Base-by-base conservation (phyloP, 2,329 filamentous ascomycete species). In the Aureobasidium sp. region DNA sequence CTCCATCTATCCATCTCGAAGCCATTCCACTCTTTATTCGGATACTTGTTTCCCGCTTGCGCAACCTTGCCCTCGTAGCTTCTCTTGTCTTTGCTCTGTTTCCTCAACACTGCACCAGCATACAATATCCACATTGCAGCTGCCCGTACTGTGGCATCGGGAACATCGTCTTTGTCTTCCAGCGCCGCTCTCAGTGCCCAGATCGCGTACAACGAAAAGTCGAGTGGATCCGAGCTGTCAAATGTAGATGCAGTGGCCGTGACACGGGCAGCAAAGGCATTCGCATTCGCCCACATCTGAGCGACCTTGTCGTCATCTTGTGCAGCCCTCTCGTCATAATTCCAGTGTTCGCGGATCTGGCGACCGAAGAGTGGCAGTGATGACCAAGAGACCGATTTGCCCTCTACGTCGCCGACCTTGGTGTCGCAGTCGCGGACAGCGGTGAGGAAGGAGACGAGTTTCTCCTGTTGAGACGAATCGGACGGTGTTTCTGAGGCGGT, bases 261-360 rank as follows among this genome's bases (percentile, higher is more conserved):
- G 14, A 71, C 57, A 3, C 65, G 61, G 1, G 70, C 69, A 1
- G 67, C 64, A 55, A 69, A 72, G 22, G 70, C 70, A 45, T 72
- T 72, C 17, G 70, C 53, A 60, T 72, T 72, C 25, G 68, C 64
- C 70, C 70, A 71, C 25, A 65, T 65, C 15, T 65, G 56, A 45
- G 68, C 65, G 41, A 59, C 62, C 29, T 65, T 53, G 20, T 63
- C 41, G 22, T 66, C 60, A 63, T 65, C 12, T 58, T 63, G 55
- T 68, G 68, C 65, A 37, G 66, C 68, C 67, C 20, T 25, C 14
- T 25, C 29, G 5, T 49, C 56, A 27, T 45, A 62, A 41, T 72
- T 70, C 70, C 70, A 72, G 2, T 66, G 67, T 57, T 72, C 70
- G 44, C 70, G 67, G 63, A 71, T 65, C 62, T 68, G 52, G 61